These are phyloP conservation scores for Calycina herbarum DNA, from an alignment of 2,329 filamentous ascomycete genomes.

Conservation along the genomic window DNA sequence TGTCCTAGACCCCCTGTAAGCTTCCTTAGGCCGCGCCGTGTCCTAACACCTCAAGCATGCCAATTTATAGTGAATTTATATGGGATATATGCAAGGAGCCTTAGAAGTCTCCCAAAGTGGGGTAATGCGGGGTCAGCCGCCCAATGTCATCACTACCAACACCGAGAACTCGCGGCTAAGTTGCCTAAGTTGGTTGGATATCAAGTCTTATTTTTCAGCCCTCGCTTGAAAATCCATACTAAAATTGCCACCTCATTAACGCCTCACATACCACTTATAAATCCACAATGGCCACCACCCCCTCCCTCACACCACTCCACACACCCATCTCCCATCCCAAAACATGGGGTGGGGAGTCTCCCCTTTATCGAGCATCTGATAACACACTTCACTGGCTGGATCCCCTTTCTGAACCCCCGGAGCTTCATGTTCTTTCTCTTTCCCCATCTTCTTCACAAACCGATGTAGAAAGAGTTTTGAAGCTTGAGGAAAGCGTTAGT, in stretches of 20 bases:
- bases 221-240: too few relatives aligned
- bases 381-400: constrained; percentile 30
- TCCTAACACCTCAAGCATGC: too few relatives aligned
- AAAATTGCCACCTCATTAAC: too few relatives aligned
- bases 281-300: background rate
- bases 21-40: too few relatives aligned
- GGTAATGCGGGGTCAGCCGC: background rate
- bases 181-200: background rate
- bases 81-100: too few relatives aligned
- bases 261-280: too few relatives aligned
- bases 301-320: constrained; percentile 13
- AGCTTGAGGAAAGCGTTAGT: constrained; percentile 40
- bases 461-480: constrained; percentile 32
- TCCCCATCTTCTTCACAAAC: constrained; percentile 35
- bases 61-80: too few relatives aligned
- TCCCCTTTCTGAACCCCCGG: constrained; percentile 27
- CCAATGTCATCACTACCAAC: background rate
- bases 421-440: constrained; percentile 40
- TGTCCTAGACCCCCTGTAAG: too few relatives aligned
- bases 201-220: background rate
- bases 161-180: background rate
- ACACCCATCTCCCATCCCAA: constrained; percentile 14
- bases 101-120: background rate
- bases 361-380: constrained; percentile 26
- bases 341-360: constrained; percentile 24